Evolutionary conservation across 31 red algal genomes (phyloP).

Genomic region (Asparagopsis taxiformis): DNA sequence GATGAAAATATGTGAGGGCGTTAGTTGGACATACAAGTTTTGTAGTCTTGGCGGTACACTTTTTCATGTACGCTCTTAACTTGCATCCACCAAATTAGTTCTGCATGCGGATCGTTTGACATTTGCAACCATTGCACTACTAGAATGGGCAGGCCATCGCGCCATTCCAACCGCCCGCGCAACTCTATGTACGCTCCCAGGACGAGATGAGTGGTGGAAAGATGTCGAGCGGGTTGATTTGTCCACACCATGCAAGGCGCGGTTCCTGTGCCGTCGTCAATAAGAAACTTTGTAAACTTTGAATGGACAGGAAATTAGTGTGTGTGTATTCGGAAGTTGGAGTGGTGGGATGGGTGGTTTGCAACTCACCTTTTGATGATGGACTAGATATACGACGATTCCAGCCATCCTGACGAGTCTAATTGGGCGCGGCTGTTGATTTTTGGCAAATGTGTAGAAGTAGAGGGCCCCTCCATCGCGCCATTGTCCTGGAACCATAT

Average conservation of each 20-base stretch:
- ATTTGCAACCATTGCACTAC: constrained; percentile 14
- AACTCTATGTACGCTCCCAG: constrained; percentile 45
- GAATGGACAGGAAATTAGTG: background rate
- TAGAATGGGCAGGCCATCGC: constrained; percentile 9
- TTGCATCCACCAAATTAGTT: constrained; percentile 64
- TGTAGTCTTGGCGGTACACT: constrained; percentile 30
- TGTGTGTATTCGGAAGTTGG: background rate
- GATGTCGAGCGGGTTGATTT: background rate
- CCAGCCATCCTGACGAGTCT: constrained; percentile 38
- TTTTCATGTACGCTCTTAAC: constrained; percentile 16
- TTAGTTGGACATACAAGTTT: constrained; percentile 13
- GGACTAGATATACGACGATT: constrained; percentile 39
- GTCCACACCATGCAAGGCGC: constrained; percentile 48
- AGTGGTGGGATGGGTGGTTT: background rate
- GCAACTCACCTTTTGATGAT: constrained; percentile 52
- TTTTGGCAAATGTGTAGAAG: constrained; percentile 29
- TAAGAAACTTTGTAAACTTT: constrained; percentile 49
- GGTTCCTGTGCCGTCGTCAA: constrained; percentile 53
- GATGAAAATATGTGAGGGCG: background rate
- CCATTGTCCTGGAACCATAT: constrained; percentile 8
- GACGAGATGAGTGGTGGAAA: background rate
- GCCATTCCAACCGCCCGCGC: constrained; percentile 47
- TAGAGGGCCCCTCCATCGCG: constrained; percentile 11
- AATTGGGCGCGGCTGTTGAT: constrained; percentile 32
- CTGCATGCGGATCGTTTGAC: constrained; percentile 22